These are phyloP conservation scores for Penicillium psychrofluorescens DNA, from an alignment of 495 filamentous ascomycete species.

Conservation along the genomic window DNA sequence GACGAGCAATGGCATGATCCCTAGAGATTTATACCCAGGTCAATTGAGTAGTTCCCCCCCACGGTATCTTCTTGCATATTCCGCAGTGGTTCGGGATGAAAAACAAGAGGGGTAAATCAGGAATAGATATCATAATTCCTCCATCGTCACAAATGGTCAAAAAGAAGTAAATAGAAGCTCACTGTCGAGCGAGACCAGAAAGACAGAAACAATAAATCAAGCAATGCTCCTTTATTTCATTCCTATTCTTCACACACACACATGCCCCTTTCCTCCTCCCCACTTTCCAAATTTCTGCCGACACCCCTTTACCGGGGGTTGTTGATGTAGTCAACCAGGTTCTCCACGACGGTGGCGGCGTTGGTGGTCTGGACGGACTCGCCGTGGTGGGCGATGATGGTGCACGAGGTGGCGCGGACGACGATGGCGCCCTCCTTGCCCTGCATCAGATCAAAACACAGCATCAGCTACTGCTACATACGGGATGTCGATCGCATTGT, in stretches of 20 bases:
- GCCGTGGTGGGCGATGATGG: conserved; percentile 80
- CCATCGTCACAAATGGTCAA: no score
- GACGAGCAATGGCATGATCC: no score
- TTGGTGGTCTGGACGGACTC: conserved; percentile 54
- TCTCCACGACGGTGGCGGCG: conserved; percentile 32
- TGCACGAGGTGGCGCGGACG: conserved; percentile 74
- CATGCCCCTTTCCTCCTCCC: conserved; percentile 8
- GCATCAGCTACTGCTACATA: neutral
- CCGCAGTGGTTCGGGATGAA: no score
- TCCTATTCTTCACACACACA: conserved; percentile 18
- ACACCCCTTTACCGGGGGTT: conserved; percentile 16
- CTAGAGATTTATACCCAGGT: no score
- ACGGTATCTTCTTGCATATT: no score
- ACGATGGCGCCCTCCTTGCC: conserved; percentile 73
- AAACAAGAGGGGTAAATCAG: no score
- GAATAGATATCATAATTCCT: no score
- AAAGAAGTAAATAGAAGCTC: no score
- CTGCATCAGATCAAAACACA: conserved; percentile 33
- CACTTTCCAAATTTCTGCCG: conserved; percentile 3
- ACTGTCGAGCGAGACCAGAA: neutral
- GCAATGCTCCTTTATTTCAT: conserved; percentile 18
- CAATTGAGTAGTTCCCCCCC: no score
- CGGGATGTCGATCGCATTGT: neutral
- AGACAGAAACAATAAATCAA: conserved; percentile 2
- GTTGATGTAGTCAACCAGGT: conserved; percentile 40